These are phyloP conservation scores for Brasilioporus rufonigricans DNA, from an alignment of 768 basidiomycete genomes.

Conservation along the genomic window DNA sequence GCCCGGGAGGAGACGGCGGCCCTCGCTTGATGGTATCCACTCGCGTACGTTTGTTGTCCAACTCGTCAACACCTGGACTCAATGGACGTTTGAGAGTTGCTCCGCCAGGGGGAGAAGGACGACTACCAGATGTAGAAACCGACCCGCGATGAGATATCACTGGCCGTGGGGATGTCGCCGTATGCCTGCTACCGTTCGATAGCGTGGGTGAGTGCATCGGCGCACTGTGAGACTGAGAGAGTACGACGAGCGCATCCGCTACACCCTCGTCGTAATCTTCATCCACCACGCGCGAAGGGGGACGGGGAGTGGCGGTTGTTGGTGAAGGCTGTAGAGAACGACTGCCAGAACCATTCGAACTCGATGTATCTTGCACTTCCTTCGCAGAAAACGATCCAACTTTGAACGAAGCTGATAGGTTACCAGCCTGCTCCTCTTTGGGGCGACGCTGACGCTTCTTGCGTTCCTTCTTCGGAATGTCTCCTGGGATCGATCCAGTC, in stretches of 20 bases:
- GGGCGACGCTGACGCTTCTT: constrained; percentile 45
- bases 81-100: constrained; percentile 62
- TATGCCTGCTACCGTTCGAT: constrained; percentile 55
- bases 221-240: constrained; percentile 44
- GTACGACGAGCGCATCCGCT: constrained; percentile 79
- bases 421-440: constrained; percentile 44
- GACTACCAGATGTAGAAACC: constrained; percentile 63
- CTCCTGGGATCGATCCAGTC: constrained; percentile 32
- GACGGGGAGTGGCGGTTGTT: constrained; percentile 55
- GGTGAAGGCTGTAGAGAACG: constrained; percentile 74
- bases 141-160: constrained; percentile 59
- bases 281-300: constrained; percentile 70
- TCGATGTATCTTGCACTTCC: constrained; percentile 58
- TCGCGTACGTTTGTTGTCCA: constrained; percentile 61
- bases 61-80: constrained; percentile 65
- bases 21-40: constrained; percentile 53
- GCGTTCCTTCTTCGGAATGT: constrained; percentile 56
- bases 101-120: constrained; percentile 56
- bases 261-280: constrained; percentile 95
- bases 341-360: constrained; percentile 61
- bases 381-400: constrained; percentile 35
- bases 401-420: constrained; percentile 32
- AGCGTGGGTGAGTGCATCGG: constrained; percentile 52
- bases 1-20: constrained; percentile 49
- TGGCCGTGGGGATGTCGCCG: constrained; percentile 46